phyloP scores from a whole-genome alignment of 1,139 yeast species.

The Eremothecium sinecaudum region DNA sequence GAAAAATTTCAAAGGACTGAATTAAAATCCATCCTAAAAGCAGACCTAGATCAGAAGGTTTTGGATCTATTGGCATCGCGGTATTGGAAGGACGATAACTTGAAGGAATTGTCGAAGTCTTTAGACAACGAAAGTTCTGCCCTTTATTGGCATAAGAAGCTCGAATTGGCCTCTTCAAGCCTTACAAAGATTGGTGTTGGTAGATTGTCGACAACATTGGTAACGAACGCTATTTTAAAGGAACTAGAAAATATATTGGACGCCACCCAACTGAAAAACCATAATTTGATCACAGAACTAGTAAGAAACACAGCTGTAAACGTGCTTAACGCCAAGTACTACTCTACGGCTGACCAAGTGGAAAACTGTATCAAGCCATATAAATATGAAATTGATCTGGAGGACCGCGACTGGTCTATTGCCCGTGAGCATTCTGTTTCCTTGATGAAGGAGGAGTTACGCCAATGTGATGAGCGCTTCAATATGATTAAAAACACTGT shows the following conservation, averaged over 20 bases:
- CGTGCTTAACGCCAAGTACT: conserved; percentile 69
- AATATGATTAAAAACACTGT: conserved; percentile 56
- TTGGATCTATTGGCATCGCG: conserved; percentile 78
- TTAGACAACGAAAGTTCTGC: conserved; percentile 45
- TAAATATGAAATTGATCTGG: conserved; percentile 93
- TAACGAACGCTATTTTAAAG: conserved; percentile 67
- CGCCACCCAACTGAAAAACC: conserved; percentile 67
- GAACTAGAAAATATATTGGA: conserved; percentile 59
- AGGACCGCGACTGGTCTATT: conserved; percentile 83
- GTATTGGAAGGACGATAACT: conserved; percentile 66
- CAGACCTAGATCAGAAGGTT: conserved; percentile 81
- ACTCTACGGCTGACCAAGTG: conserved; percentile 94
- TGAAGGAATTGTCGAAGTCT: conserved; percentile 21
- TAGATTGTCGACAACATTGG: conserved; percentile 70
- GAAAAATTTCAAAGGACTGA: conserved; percentile 77
- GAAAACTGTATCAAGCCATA: conserved; percentile 97
- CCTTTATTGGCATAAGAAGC: conserved; percentile 76
- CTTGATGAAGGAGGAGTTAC: conserved; percentile 71
- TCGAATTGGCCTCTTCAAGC: conserved; percentile 74
- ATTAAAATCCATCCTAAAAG: conserved; percentile 65
- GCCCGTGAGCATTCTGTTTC: conserved; percentile 71
- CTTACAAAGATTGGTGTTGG: conserved; percentile 92
- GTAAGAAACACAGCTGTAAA: conserved; percentile 78
- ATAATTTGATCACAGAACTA: conserved; percentile 73
- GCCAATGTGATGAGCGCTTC: conserved; percentile 67